These are phyloP conservation scores for Mariannaea sp. DNA, from an alignment of 2,329 filamentous ascomycete genomes.

Conservation along the genomic window DNA sequence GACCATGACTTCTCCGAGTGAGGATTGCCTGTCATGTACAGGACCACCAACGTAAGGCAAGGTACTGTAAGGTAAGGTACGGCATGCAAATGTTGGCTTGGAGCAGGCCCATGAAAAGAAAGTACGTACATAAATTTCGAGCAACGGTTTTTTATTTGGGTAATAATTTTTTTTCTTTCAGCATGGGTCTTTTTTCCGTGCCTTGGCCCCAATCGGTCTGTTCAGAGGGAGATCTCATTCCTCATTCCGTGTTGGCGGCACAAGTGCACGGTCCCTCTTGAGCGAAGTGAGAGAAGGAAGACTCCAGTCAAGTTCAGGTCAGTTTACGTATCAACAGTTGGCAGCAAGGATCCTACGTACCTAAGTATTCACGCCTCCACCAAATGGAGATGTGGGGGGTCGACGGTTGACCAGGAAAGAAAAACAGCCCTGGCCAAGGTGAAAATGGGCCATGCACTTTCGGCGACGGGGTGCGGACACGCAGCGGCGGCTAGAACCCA, in stretches of 20 bases:
- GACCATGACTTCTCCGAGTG: slow-evolving; percentile 1
- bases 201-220: slow-evolving; percentile 21
- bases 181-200: not conserved
- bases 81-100: too few species aligned
- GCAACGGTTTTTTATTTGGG: slow-evolving; percentile 20
- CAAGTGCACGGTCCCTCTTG: slow-evolving; percentile 23
- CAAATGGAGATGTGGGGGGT: slow-evolving; percentile 23
- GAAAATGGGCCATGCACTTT: slow-evolving; percentile 9
- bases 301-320: too few species aligned
- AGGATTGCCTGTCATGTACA: slow-evolving; percentile 7
- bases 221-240: slow-evolving; percentile 22
- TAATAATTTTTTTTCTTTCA: slow-evolving; percentile 17
- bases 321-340: slow-evolving; percentile 3
- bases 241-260: slow-evolving; percentile 23
- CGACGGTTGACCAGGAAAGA: too few species aligned
- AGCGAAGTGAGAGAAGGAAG: slow-evolving; percentile 13
- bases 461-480: not conserved
- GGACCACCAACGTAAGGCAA: too few species aligned
- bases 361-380: slow-evolving; percentile 1
- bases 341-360: slow-evolving; percentile 2
- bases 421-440: not conserved
- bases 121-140: too few species aligned
- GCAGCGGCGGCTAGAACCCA: slow-evolving; percentile 17
- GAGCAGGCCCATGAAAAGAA: too few species aligned
- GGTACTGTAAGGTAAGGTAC: too few species aligned